Evolutionary conservation across 176 grass and related monocot species (phyloP).

Genomic region (Oryza glaberrima): DNA sequence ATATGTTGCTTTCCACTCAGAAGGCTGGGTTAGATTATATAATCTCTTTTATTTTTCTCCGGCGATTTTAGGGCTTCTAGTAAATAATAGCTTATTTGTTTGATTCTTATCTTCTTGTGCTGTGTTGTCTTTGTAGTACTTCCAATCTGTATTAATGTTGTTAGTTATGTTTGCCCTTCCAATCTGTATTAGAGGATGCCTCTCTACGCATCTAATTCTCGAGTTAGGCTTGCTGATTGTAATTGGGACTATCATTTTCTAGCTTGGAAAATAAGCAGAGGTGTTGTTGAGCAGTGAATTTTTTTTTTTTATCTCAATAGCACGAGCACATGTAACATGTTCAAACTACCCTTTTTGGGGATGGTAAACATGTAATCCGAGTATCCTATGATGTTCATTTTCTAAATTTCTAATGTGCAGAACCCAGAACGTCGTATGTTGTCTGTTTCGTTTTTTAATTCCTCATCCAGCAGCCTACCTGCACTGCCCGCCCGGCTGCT

Average conservation of each 20-base stretch:
- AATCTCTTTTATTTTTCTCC: neutral
- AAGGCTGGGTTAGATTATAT: constrained; percentile 35
- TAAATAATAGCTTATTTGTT: constrained; percentile 48
- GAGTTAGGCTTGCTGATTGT: constrained; percentile 7
- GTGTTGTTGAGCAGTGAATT: neutral
- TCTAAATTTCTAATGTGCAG: neutral
- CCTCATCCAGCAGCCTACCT: neutral
- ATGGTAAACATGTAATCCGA: neutral
- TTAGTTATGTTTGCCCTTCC: neutral
- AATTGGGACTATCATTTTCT: constrained; percentile 28
- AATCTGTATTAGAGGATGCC: neutral
- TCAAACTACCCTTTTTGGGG: neutral
- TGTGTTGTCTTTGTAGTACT: neutral
- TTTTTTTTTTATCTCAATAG: neutral
- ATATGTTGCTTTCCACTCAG: constrained; percentile 53
- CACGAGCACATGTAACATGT: neutral
- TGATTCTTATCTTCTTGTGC: neutral
- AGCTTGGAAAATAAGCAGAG: constrained; percentile 25
- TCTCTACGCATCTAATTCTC: neutral
- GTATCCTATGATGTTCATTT: neutral
- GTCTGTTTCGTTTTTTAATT: neutral
- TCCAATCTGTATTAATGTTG: neutral
- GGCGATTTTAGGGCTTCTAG: neutral
- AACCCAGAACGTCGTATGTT: neutral
- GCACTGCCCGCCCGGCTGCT: neutral